Evolutionary conservation across 2,329 filamentous ascomycete genomes (phyloP).

Genomic region (Penicillium fuscoglaucum): DNA sequence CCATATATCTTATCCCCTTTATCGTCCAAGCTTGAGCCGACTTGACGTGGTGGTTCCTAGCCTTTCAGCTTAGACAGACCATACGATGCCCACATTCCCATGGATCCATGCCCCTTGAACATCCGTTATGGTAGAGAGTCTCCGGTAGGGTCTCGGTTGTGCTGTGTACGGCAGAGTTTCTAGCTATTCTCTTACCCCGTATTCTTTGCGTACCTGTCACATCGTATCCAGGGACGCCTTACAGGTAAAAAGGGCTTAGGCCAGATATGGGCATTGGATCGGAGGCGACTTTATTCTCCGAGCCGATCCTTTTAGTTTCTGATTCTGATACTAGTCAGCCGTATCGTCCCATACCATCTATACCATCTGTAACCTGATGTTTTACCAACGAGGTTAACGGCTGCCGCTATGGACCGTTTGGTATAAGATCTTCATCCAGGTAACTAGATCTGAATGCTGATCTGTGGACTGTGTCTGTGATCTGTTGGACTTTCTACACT

Average conservation of each 20-base stretch:
- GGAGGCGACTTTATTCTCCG: conserved; percentile 13
- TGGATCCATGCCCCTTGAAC: conserved; percentile 1
- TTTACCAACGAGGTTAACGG: conserved; percentile 6
- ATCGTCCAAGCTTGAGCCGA: conserved; percentile 6
- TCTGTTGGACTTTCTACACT: conserved; percentile 3
- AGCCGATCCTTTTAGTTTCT: conserved; percentile 16
- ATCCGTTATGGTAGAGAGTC: conserved; percentile 1
- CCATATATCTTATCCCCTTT: conserved; percentile 6
- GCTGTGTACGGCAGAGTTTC: conserved; percentile 5
- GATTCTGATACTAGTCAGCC: neutral
- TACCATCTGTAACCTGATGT: conserved; percentile 11
- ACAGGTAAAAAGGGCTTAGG: conserved; percentile 1
- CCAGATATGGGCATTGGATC: conserved; percentile 15
- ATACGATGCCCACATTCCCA: conserved; percentile 20
- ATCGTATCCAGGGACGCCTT: conserved; percentile 4
- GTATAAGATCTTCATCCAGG: conserved; percentile 10
- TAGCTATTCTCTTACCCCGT: conserved; percentile 5
- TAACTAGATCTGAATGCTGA: conserved; percentile 10
- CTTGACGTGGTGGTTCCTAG: conserved; percentile 6
- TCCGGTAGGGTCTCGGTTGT: neutral
- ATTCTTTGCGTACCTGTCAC: conserved; percentile 2
- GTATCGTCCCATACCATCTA: neutral
- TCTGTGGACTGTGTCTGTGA: conserved; percentile 6
- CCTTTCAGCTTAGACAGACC: conserved; percentile 16
- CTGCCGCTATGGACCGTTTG: conserved; percentile 7